phyloP scores from a whole-genome alignment of 805 yeast species.

The Saturnispora halmiae region DNA sequence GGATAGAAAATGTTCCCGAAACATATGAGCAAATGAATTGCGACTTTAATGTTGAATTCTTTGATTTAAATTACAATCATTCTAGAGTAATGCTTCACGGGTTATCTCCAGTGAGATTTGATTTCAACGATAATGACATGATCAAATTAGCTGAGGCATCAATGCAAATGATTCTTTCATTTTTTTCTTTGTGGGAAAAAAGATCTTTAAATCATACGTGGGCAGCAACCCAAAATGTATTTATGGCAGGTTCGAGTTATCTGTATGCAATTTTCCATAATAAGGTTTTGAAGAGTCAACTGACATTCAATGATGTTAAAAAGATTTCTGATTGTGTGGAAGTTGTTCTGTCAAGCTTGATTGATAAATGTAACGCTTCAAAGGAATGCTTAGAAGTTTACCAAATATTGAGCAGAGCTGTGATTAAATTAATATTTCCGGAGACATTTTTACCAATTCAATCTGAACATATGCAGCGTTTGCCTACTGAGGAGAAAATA shows the following conservation, averaged over 20 bases:
- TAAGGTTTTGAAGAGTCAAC: conserved; percentile 38
- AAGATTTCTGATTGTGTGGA: conserved; percentile 40
- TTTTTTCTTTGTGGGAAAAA: conserved; percentile 45
- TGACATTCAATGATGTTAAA: conserved; percentile 43
- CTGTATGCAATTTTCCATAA: conserved; percentile 69
- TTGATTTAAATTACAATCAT: conserved; percentile 69
- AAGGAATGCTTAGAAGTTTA: conserved; percentile 59
- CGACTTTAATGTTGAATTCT: conserved; percentile 60
- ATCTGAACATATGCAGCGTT: conserved; percentile 19
- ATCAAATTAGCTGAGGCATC: conserved; percentile 53
- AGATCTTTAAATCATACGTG: conserved; percentile 74
- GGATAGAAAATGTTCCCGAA: conserved; percentile 54
- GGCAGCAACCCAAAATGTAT: conserved; percentile 85
- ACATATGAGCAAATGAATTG: conserved; percentile 56
- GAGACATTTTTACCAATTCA: conserved; percentile 21
- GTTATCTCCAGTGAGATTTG: conserved; percentile 59
- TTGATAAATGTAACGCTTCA: conserved; percentile 74
- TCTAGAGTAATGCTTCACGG: conserved; percentile 67
- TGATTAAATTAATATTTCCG: conserved; percentile 48
- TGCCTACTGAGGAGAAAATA: conserved; percentile 25
- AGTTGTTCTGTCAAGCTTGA: conserved; percentile 48
- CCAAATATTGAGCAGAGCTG: conserved; percentile 63
- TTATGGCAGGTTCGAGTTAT: conserved; percentile 83
- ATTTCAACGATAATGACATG: conserved; percentile 45
- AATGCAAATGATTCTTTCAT: conserved; percentile 55